Evolutionary conservation across 805 yeast genomes (phyloP).

Genomic region (Saturnispora quitensis): DNA sequence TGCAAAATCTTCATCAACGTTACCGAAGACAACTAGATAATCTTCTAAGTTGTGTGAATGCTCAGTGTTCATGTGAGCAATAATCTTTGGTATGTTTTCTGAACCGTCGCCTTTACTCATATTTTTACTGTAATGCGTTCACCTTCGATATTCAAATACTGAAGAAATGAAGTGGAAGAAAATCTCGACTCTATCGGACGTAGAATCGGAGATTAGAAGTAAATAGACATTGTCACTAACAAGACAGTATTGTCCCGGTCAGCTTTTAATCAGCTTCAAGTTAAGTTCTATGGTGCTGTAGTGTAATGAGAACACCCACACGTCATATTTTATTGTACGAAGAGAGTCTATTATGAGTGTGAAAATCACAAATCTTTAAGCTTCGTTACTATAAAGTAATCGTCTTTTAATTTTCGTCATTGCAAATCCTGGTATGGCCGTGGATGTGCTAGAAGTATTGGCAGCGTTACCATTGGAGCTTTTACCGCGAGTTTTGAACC

Average conservation of each 20-base stretch:
- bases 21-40: constrained; percentile 53
- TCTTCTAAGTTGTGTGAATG: constrained; percentile 68
- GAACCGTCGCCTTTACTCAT: neutral
- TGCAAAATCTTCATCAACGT: constrained; percentile 11
- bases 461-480: neutral
- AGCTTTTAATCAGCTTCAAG: too few species aligned
- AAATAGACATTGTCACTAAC: neutral
- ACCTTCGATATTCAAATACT: neutral
- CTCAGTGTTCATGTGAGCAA: constrained; percentile 73
- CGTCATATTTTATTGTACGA: neutral
- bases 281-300: too few species aligned
- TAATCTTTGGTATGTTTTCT: constrained; percentile 33
- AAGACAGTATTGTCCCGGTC: too few species aligned
- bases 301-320: neutral
- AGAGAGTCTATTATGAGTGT: neutral
- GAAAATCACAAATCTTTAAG: neutral
- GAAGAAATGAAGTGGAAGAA: neutral
- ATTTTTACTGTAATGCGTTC: too few species aligned
- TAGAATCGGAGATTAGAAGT: neutral
- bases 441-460: neutral
- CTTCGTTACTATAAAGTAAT: neutral
- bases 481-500: neutral
- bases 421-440: neutral
- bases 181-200: neutral
- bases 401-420: neutral